A percentile compares a stretch with the other conserved stretches of the same genome.
phyloP scores from a whole-genome alignment of 805 yeast genomes.

The Suhomyces sp. region DNA sequence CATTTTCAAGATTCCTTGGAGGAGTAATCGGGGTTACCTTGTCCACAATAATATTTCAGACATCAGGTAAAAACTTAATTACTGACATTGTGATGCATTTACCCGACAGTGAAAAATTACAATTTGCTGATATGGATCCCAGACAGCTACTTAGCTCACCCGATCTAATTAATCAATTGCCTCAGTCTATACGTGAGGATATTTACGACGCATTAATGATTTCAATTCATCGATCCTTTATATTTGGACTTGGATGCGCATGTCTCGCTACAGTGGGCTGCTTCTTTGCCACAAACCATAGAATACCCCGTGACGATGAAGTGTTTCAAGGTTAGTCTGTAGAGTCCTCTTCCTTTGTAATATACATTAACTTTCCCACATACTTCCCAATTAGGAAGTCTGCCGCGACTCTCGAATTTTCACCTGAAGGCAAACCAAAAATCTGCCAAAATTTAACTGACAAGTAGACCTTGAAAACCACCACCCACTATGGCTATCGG shows the following conservation, averaged over 20 bases:
- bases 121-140: constrained; percentile 4
- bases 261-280: constrained; percentile 5
- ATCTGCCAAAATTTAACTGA: background rate
- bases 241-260: constrained; percentile 10
- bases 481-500: constrained; percentile 1
- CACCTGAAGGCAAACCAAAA: constrained; percentile 10
- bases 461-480: background rate
- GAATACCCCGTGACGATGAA: constrained; percentile 12
- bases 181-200: constrained; percentile 2
- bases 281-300: constrained; percentile 11
- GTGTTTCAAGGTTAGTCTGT: background rate
- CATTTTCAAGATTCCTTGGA: constrained; percentile 13
- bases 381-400: constrained; percentile 11
- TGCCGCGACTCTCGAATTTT: constrained; percentile 2
- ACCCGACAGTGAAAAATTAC: constrained; percentile 5
- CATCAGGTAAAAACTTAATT: constrained; percentile 1
- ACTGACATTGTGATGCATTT: constrained; percentile 2
- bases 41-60: constrained; percentile 9
- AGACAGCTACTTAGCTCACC: constrained; percentile 10
- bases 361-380: background rate
- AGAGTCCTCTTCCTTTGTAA: background rate
- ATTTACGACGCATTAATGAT: constrained; percentile 8
- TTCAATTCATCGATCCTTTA: constrained; percentile 8
- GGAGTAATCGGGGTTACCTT: constrained; percentile 11
- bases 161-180: constrained; percentile 5